Evolutionary conservation across 441 rosid species (phyloP), one percentile per base, ranked within the genome.

Genomic region (Aleurites moluccanus): DNA sequence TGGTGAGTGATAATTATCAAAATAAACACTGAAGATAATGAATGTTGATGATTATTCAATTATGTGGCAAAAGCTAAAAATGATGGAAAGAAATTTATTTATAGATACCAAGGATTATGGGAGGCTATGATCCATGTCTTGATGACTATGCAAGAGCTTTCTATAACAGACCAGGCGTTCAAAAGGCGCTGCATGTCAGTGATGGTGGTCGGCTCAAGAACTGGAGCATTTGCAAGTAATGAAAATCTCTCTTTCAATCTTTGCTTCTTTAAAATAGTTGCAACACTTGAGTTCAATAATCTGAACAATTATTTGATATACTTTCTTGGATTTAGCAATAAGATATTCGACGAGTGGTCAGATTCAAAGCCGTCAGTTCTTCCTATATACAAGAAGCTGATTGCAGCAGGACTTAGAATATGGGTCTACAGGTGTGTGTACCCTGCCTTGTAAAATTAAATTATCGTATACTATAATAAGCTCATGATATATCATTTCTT

Each of bases 171-270:
- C 79, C 83, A 11, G 95, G 90, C 64, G 93, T 93, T 69, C 98
- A 93, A 74, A 84, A 80, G 81, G 97, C 97, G n/a, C 89, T 93
- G 76, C 94, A 93, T 72, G 95, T 88, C 71, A 81, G 86, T 75
- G 87, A 88, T 69, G 97, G 92, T 30, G 56, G n/a, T 35, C 76
- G 28, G 27, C 80, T 81, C 74, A 86, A 64, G 84, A 90, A 93
- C 78, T 93, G 98, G 98, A 88, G 81, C 83, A 91, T 89, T 50
- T 93, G 98, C 98, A 93, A 90, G 98, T 92, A 92, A 67, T 73
- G 3, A 2, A 15, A 45, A 33, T 20, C 40, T 64, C 45, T 56
- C 70, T 18, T 63, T 27, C 28, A 25, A 44, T 61, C 6, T 38
- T 45, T 52, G 2, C 57, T 18, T 16, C n/a, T 7, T 44, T 44